phyloP scores from a whole-genome alignment of 331 rosid species.

The Quercus phellos region DNA sequence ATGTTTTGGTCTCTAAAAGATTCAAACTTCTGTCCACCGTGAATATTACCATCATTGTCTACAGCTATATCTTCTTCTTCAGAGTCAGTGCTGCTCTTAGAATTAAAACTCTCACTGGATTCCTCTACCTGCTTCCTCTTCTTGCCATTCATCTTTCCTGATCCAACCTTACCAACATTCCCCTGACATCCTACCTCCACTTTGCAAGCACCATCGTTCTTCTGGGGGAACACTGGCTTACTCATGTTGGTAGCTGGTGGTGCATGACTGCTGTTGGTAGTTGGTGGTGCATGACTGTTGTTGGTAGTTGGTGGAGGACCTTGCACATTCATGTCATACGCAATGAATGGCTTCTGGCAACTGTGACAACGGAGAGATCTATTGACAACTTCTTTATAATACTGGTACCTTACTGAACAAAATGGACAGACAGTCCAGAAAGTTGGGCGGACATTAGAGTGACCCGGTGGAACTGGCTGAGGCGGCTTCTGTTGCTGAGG shows the following conservation, averaged over 20 bases:
- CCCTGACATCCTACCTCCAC: slow-evolving; percentile 29
- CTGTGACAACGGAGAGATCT: slow-evolving; percentile 69
- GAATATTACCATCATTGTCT: slow-evolving; percentile 36
- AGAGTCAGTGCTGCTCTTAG: slow-evolving; percentile 30
- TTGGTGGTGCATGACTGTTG: slow-evolving; percentile 31
- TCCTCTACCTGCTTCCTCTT: slow-evolving; percentile 42
- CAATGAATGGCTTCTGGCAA: slow-evolving; percentile 60
- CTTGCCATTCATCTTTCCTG: slow-evolving; percentile 43
- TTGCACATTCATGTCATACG: slow-evolving; percentile 45
- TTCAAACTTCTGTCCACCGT: slow-evolving; percentile 29
- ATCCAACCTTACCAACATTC: slow-evolving; percentile 17
- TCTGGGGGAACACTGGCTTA: slow-evolving; percentile 38
- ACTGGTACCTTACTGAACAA: slow-evolving; percentile 60
- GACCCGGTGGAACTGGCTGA: slow-evolving; percentile 42
- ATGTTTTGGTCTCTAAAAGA: slow-evolving; percentile 22
- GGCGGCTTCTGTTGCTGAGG: slow-evolving; percentile 40
- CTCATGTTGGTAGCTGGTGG: slow-evolving; percentile 35
- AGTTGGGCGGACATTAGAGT: slow-evolving; percentile 34
- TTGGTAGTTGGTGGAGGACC: slow-evolving; percentile 40
- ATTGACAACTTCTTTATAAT: slow-evolving; percentile 49
- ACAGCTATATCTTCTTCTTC: slow-evolving; percentile 41
- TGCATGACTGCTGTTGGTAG: slow-evolving; percentile 38
- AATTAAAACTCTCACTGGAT: slow-evolving; percentile 32
- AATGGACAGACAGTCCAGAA: slow-evolving; percentile 90
- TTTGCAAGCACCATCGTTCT: slow-evolving; percentile 38